A percentile compares a stretch with the other conserved stretches of the same genome.
Evolutionary conservation across 2,329 filamentous ascomycete genomes (phyloP).

Genomic region (Fusarium tricinctum): DNA sequence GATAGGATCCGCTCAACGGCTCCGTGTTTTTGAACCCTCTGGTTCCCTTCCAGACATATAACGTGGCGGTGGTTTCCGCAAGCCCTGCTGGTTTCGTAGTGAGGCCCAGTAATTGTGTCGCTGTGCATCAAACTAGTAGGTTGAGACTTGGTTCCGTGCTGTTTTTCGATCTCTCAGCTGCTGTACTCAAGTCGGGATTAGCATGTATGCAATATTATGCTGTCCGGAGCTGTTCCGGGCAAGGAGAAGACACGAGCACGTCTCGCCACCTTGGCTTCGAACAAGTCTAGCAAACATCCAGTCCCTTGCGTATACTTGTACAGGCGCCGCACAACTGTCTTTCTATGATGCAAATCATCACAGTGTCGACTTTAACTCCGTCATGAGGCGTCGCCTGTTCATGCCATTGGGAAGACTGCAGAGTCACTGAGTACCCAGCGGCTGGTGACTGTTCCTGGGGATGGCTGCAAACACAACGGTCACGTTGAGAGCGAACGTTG

Average conservation of each 20-base stretch:
- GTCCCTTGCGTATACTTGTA: constrained; percentile 44
- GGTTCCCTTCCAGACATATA: constrained; percentile 26
- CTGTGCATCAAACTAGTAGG: constrained; percentile 34
- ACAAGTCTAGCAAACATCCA: constrained; percentile 23
- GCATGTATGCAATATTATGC: constrained; percentile 25
- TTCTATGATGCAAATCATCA: constrained; percentile 41
- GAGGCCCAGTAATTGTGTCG: constrained; percentile 43
- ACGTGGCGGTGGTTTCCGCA: constrained; percentile 44
- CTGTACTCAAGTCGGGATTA: constrained; percentile 11
- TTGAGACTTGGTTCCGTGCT: constrained; percentile 27
- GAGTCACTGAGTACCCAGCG: background rate
- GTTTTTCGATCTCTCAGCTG: constrained; percentile 26
- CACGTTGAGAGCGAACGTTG: constrained; percentile 29
- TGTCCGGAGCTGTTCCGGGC: constrained; percentile 39
- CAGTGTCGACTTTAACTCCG: constrained; percentile 34
- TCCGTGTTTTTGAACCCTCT: constrained; percentile 34
- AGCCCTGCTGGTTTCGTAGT: constrained; percentile 37
- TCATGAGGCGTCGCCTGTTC: constrained; percentile 22
- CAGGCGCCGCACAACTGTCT: constrained; percentile 28
- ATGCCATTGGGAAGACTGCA: constrained; percentile 15
- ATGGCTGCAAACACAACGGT: constrained; percentile 43
- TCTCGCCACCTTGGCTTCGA: constrained; percentile 21
- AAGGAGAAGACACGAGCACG: constrained; percentile 19
- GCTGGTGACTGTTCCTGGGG: constrained; percentile 3
- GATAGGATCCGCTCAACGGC: constrained; percentile 44